phyloP scores from a whole-genome alignment of 2,329 filamentous ascomycete genomes.

The Fusarium sp. region DNA sequence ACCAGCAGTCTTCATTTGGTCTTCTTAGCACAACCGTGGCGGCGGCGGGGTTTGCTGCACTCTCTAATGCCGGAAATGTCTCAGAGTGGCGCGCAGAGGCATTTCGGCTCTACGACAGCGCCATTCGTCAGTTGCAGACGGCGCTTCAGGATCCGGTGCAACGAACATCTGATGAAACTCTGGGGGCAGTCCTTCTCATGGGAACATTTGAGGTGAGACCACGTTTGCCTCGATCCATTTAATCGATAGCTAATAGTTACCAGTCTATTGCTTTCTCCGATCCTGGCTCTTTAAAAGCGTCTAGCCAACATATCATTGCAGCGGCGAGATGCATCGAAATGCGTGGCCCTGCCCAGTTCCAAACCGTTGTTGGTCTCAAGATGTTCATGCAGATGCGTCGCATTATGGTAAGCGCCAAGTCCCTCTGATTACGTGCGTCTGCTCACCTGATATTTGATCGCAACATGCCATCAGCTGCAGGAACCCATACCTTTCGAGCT shows the following conservation, averaged over 20 bases:
- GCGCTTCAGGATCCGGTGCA: slow-evolving; percentile 27
- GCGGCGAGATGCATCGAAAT: slow-evolving; percentile 42
- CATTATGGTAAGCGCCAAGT: slow-evolving; percentile 24
- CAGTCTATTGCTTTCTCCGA: slow-evolving; percentile 40
- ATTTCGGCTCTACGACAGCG: slow-evolving; percentile 32
- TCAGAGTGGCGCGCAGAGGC: slow-evolving; percentile 34
- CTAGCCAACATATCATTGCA: slow-evolving; percentile 39
- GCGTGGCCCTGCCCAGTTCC: slow-evolving; percentile 38
- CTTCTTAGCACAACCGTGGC: slow-evolving; percentile 31
- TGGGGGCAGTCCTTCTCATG: slow-evolving; percentile 41
- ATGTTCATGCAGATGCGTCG: slow-evolving; percentile 40
- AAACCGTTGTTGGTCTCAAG: slow-evolving; percentile 19
- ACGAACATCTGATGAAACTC: slow-evolving; percentile 35
- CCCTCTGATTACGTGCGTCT: background rate
- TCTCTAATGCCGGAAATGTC: slow-evolving; percentile 37
- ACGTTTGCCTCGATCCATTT: background rate
- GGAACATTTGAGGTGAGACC: slow-evolving; percentile 36
- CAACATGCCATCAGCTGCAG: slow-evolving; percentile 43
- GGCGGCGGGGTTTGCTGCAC: slow-evolving; percentile 39
- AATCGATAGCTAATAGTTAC: background rate
- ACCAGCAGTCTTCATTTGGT: slow-evolving; percentile 22
- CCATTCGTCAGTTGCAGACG: slow-evolving; percentile 23
- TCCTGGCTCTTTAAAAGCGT: slow-evolving; percentile 33
- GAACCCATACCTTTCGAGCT: slow-evolving; percentile 39
- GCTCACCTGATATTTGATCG: slow-evolving; percentile 24